phyloP scores from a whole-genome alignment of 441 rosid genomes.

The Hura crepitans region DNA sequence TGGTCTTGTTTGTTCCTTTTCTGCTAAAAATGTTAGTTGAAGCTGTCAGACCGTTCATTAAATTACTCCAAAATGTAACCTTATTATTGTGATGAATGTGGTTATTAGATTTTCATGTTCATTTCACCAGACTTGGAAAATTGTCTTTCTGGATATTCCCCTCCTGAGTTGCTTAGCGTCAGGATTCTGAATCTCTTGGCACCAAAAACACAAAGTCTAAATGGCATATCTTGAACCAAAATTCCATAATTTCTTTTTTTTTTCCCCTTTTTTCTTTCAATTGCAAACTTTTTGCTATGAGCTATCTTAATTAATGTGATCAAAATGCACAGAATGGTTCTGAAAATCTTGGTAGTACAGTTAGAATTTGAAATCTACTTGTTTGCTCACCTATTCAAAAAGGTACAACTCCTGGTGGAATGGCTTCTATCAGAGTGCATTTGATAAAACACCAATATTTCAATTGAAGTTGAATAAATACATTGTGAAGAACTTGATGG shows the following conservation, averaged over 20 bases:
- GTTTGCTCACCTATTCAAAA: not conserved
- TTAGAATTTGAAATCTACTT: not conserved
- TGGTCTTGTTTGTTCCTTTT: not conserved
- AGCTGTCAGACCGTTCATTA: not conserved
- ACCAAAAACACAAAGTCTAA: not conserved
- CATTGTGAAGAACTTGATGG: not conserved
- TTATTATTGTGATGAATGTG: not conserved
- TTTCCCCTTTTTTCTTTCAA: not conserved
- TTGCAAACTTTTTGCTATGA: not conserved
- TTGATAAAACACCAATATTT: not conserved
- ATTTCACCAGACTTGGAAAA: not conserved
- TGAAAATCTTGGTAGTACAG: not conserved
- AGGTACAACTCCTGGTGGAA: not conserved
- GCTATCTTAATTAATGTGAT: not conserved
- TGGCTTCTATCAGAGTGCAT: not conserved
- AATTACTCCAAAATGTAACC: not conserved
- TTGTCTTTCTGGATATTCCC: conserved; percentile 12
- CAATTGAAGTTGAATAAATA: not conserved
- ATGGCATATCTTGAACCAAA: not conserved
- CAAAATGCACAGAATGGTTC: not conserved
- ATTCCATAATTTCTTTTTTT: not conserved
- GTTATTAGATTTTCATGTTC: too few species aligned
- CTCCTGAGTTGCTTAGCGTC: not conserved
- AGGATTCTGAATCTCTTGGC: not conserved
- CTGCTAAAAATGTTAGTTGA: not conserved